Base-by-base conservation (phyloP, 108 stramenopile genomes). In the Stephanodiscus triporus region DNA sequence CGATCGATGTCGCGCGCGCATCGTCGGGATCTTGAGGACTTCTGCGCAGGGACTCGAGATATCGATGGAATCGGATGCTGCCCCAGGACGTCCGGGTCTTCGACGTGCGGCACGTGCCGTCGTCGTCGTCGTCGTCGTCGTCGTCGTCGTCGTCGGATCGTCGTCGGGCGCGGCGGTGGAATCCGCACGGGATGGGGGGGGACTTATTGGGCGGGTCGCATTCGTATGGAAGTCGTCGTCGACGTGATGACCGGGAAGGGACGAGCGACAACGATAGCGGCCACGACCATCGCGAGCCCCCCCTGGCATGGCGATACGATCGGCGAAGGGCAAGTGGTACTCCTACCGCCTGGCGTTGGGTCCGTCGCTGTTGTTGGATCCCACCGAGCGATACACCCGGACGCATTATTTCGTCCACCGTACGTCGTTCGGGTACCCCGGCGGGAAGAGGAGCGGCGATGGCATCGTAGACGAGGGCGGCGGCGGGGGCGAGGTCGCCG, bases 241-340 rank as follows among this genome's bases (percentile, higher is more conserved):
- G n/a, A n/a, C n/a, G n/a, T n/a, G n/a, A n/a, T n/a, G n/a, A n/a
- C n/a, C n/a, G n/a, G n/a, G n/a, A n/a, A n/a, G n/a, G n/a, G n/a
- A n/a, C n/a, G n/a, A n/a, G n/a, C n/a, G n/a, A n/a, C n/a, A n/a
- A n/a, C 66, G 55, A 60, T 29, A 37, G 24, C 50, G 38, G 13
- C 67, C 9, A 38, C 37, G 19, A 45, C 40, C 11, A 57, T 27
- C 29, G 30, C 32, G 48, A 16, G 26, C 9, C 57, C 70, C 49
- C 66, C 64, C 16, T 94, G 93, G 93, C 88, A 92, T 58, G n/a
- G 88, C 78, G 23, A 91, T 91, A 51, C 77, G 82, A 45, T 73
- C 73, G 30, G 77, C 82, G 23, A 63, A 63, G n/a, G 37, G 69
- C 62, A 94, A 94, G 55, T 78, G 89, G 70, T 94, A 94, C 60